phyloP scores from a whole-genome alignment of 2,329 filamentous ascomycete species.

The Fusarium sp. region DNA sequence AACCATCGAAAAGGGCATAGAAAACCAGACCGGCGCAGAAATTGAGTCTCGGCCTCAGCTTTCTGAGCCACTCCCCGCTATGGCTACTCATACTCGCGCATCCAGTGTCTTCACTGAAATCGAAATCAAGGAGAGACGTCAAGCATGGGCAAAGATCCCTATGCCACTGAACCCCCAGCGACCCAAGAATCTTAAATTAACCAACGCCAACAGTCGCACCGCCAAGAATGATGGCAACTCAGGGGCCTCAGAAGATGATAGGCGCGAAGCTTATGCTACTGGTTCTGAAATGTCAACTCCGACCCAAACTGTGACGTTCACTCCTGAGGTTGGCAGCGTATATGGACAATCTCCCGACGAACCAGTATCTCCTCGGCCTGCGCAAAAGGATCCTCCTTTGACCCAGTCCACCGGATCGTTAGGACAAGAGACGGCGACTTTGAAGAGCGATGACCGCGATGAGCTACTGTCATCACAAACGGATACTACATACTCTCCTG shows the following conservation, averaged over 20 bases:
- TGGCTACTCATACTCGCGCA: constrained; percentile 16
- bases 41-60: background rate
- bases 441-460: background rate
- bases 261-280: constrained; percentile 7
- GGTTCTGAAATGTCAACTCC: constrained; percentile 25
- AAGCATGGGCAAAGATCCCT: constrained; percentile 51
- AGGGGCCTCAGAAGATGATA: background rate
- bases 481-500: background rate
- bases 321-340: constrained; percentile 20
- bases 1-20: background rate
- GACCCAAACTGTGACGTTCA: constrained; percentile 17
- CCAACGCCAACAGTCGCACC: background rate
- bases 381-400: background rate
- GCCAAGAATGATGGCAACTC: background rate
- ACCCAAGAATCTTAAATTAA: constrained; percentile 16
- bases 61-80: background rate
- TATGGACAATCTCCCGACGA: constrained; percentile 18
- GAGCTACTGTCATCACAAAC: background rate
- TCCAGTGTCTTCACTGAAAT: constrained; percentile 47
- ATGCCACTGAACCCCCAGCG: constrained; percentile 49
- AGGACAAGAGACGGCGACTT: background rate
- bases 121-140: constrained; percentile 49
- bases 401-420: background rate
- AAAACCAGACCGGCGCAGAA: background rate
- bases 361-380: background rate